Conservation (phyloP, 345 rosid species). For the Diplotaxis tenuifolia region DNA sequence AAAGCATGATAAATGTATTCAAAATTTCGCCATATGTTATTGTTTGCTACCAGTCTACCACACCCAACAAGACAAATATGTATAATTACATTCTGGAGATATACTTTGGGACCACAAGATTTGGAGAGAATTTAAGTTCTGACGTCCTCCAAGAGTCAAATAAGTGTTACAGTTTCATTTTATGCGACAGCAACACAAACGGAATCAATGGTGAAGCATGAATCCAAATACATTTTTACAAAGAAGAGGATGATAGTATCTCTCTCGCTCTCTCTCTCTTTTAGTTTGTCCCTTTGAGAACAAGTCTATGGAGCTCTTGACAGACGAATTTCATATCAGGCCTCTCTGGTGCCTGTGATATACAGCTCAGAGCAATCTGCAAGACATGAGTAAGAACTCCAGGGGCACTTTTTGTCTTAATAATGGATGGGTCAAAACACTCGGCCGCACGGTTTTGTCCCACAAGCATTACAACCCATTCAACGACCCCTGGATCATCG, state of each 20-base stretch:
- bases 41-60: too few relatives aligned
- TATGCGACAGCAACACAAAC: not conserved
- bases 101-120: too few relatives aligned
- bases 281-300: constrained; percentile 25
- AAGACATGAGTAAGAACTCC: constrained; percentile 51
- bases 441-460: constrained; percentile 49
- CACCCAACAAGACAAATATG: too few relatives aligned
- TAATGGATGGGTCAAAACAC: constrained; percentile 61
- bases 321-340: constrained; percentile 69
- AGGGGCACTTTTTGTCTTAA: constrained; percentile 22
- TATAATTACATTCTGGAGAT: too few relatives aligned
- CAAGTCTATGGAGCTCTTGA: constrained; percentile 52
- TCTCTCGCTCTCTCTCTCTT: not conserved
- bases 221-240: not conserved
- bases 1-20: too few relatives aligned
- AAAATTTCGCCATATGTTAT: too few relatives aligned
- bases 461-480: constrained; percentile 68
- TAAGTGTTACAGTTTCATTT: not conserved
- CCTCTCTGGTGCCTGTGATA: constrained; percentile 75
- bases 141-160: too few relatives aligned
- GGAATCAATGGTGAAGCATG: not conserved
- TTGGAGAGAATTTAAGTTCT: too few relatives aligned
- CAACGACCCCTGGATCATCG: constrained; percentile 57
- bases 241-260: not conserved
- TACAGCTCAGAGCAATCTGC: constrained; percentile 65